Evolutionary conservation across 2,329 filamentous ascomycete species (phyloP).

Genomic region (Aspergillus uvarum): DNA sequence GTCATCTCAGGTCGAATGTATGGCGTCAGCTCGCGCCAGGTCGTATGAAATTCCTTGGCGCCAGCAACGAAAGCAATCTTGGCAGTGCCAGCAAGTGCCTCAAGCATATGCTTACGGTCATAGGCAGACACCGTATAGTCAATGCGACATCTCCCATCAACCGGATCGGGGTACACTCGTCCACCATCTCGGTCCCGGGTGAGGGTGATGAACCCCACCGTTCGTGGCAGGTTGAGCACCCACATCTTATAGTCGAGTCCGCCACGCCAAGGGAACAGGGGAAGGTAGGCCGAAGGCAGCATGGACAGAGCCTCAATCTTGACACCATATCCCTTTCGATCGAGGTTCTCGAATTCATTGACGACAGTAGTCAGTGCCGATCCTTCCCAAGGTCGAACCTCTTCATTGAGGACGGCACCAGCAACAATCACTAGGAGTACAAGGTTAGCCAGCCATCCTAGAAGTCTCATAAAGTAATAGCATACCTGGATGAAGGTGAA

Average conservation of each 20-base stretch:
- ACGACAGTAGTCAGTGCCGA: constrained; percentile 78
- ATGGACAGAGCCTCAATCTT: constrained; percentile 78
- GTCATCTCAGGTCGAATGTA: constrained; percentile 55
- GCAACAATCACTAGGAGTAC: constrained; percentile 39
- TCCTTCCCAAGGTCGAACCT: constrained; percentile 71
- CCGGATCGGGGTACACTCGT: constrained; percentile 69
- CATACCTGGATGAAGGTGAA: constrained; percentile 76
- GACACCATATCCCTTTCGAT: constrained; percentile 74
- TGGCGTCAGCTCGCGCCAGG: constrained; percentile 60
- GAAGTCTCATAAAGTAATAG: constrained; percentile 24
- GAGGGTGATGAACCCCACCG: constrained; percentile 71
- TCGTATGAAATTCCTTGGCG: constrained; percentile 74
- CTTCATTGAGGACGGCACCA: constrained; percentile 65
- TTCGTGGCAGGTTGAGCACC: constrained; percentile 66
- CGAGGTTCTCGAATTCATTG: constrained; percentile 75
- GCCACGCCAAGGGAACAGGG: constrained; percentile 64
- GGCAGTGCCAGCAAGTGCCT: constrained; percentile 68
- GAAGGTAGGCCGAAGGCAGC: constrained; percentile 66
- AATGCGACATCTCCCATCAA: constrained; percentile 63
- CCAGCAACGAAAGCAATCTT: constrained; percentile 78
- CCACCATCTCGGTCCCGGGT: constrained; percentile 75
- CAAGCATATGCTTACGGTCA: constrained; percentile 69
- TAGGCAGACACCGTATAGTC: constrained; percentile 69
- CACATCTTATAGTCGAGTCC: constrained; percentile 72
- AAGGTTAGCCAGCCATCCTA: background rate